These are phyloP conservation scores for Uronychia binucleata DNA, from an alignment of 73 alveolate species.

Conservation along the genomic window DNA sequence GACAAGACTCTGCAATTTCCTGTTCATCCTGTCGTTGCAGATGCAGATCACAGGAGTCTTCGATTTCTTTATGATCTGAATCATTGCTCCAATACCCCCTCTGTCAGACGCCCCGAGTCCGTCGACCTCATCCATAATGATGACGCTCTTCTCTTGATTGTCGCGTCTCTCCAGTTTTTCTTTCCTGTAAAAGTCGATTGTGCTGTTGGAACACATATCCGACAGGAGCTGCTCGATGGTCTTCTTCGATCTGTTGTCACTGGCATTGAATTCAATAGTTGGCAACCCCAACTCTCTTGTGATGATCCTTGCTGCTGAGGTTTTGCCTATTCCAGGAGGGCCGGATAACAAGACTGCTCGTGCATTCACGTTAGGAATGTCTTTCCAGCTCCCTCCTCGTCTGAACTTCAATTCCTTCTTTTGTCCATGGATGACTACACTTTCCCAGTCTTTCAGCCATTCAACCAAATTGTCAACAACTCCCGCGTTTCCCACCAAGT, in stretches of 20 bases:
- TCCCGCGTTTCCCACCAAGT: conserved; percentile 90
- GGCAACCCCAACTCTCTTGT: conserved; percentile 88
- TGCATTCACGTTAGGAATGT: conserved; percentile 91
- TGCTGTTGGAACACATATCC: conserved; percentile 61
- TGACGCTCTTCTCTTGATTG: conserved; percentile 78
- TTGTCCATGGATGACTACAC: conserved; percentile 84
- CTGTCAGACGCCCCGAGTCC: conserved; percentile 98
- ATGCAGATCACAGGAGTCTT: conserved; percentile 97
- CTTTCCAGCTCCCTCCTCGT: conserved; percentile 65
- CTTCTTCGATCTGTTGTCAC: conserved; percentile 94
- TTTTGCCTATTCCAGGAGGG: conserved; percentile 99
- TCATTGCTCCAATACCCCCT: conserved; percentile 95
- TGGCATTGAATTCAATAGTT: conserved; percentile 97
- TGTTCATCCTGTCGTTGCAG: conserved; percentile 92
- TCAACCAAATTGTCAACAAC: conserved; percentile 81
- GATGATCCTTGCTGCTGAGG: conserved; percentile 93
- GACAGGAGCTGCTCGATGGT: conserved; percentile 73
- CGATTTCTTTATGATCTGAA: conserved; percentile 92
- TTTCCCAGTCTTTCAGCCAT: conserved; percentile 98
- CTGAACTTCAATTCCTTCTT: conserved; percentile 78
- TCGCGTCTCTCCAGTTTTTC: neutral
- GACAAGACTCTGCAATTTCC: conserved; percentile 80
- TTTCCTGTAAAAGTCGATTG: conserved; percentile 46
- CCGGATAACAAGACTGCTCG: conserved; percentile 98
- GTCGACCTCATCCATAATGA: conserved; percentile 98